Base-by-base conservation (phyloP, 108 stramenopile genomes). In the Nannochloropsis oceanica region DNA sequence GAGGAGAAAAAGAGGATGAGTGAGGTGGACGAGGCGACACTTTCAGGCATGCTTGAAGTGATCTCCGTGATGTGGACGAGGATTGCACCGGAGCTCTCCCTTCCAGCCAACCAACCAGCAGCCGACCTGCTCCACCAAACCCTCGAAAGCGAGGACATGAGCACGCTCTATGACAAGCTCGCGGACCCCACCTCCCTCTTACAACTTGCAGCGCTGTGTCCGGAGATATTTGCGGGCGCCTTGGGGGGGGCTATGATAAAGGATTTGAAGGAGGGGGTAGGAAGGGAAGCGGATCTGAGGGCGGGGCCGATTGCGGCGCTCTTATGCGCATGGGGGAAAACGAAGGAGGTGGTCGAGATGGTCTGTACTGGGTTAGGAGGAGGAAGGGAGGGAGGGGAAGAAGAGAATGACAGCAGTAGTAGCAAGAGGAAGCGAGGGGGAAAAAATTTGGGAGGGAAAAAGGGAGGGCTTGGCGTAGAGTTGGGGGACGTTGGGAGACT, bases 261-360 rank as follows among this genome's bases (percentile, higher is more conserved):
- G 43, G 86, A 87, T 44, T 83, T 87, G 83, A 82, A 83, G 13
- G 79, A 44, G n/a, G 83, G 84, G 1, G 9, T 13, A 9, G 79
- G 83, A 79, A 83, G 80, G 27, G 83, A 83, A 20, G 79, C 83
- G 44, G 43, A 79, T 18, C 26, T 83, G 2, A 27, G 25, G 22
- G 83, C 20, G 27, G 83, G 83, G 0, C 87, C 87, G 27, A 87
- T 80, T 18, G 84, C 84, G 25, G 83, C 44, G 50, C 84, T 84
- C 26, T 44, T 87, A 12, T 87, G 87, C 34, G 43, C 84, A 11
- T 87, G 87, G 87, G 87, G 87, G n/a, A 80, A 84, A 42, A 44
- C 81, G 26, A 43, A 46, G 44, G 83, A 84, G 80, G 83, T 87
- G 20, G n/a, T 87, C 25, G 87, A 80, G 42, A 83, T 83, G 44